Base-by-base conservation (phyloP, 1,139 yeast genomes). In the Sugiyamaella japonica region DNA sequence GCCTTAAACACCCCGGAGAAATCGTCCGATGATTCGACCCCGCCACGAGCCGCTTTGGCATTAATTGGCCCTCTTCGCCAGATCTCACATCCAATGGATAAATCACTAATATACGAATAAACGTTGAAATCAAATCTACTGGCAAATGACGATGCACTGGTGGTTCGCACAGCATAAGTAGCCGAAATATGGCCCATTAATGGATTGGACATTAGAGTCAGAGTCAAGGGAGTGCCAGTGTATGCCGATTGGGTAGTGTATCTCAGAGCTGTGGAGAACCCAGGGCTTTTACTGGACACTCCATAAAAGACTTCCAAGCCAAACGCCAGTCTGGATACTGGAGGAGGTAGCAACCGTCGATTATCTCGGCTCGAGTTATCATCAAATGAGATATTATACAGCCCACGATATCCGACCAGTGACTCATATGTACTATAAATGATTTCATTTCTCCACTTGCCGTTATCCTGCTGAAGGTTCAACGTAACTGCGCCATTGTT, bases 281-380 rank as follows among this genome's bases (percentile, higher is more conserved):
- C 77, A 0, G 75, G 75, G 59, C 93, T 85, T 79, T 89, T 85
- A 52, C 89, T 84, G 55, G 81, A 71, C 1, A 91, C 83, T 0
- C 97, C 97, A 63, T 88, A 87, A 91, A 96, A 95, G 9, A 90
- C 63, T 70, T 95, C 99, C 7, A 88, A 81, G 0, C 99, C 99
- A 0, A 89, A 64, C 0, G 93, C 84, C 1, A 85, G 77, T 57
- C 79, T 80, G 23, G 75, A 69, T 1, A 75, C 69, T 13, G 79
- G 25, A 45, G 54, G 54, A 23, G 53, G 34, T n/a, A n/a, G n/a
- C 44, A 46, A 43, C 15, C 4, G 29, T 32, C 39, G 38, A 15
- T n/a, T 38, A 44, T 3, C 32, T 41, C 25, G 53, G 13, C 57
- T 20, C 28, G 41, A 28, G n/a, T 65, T 32, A 38, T 62, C 59